These are phyloP conservation scores for Lipomyces chichibuensis DNA, from an alignment of 805 yeast genomes.

Conservation along the genomic window DNA sequence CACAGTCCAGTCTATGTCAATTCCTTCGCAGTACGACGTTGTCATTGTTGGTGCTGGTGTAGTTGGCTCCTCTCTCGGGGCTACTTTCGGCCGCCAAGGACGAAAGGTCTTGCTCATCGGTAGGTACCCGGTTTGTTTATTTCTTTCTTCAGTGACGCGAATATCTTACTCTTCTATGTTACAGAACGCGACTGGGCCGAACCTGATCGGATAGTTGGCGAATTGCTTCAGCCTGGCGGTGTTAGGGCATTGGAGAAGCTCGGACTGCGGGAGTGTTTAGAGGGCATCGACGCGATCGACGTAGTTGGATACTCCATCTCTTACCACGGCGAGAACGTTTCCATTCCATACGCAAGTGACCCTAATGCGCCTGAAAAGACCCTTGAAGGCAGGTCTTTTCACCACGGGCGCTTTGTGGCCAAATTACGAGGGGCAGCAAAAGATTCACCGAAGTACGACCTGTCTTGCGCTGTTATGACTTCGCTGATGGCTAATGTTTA, in stretches of 20 bases:
- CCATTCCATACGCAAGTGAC: slow-evolving; percentile 65
- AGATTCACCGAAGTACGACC: slow-evolving; percentile 51
- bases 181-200: slow-evolving; percentile 83
- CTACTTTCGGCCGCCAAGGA: slow-evolving; percentile 88
- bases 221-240: slow-evolving; percentile 97
- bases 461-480: no score
- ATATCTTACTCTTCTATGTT: not conserved
- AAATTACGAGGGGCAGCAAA: slow-evolving; percentile 75
- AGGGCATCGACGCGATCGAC: slow-evolving; percentile 74
- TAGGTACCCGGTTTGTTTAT: slow-evolving; percentile 10
- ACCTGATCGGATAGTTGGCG: slow-evolving; percentile 98
- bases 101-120: slow-evolving; percentile 67
- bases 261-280: slow-evolving; percentile 78
- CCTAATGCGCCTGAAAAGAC: slow-evolving; percentile 22
- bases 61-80: slow-evolving; percentile 91
- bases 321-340: slow-evolving; percentile 59
- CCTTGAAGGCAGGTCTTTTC: slow-evolving; percentile 81
- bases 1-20: not conserved
- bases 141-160: no score
- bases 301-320: slow-evolving; percentile 82
- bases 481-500: not conserved
- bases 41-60: slow-evolving; percentile 99
- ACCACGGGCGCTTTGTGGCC: slow-evolving; percentile 84
- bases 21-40: slow-evolving; percentile 61
- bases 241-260: slow-evolving; percentile 76